Evolutionary conservation across 345 rosid species (phyloP).

Genomic region (Lepidium didymum): DNA sequence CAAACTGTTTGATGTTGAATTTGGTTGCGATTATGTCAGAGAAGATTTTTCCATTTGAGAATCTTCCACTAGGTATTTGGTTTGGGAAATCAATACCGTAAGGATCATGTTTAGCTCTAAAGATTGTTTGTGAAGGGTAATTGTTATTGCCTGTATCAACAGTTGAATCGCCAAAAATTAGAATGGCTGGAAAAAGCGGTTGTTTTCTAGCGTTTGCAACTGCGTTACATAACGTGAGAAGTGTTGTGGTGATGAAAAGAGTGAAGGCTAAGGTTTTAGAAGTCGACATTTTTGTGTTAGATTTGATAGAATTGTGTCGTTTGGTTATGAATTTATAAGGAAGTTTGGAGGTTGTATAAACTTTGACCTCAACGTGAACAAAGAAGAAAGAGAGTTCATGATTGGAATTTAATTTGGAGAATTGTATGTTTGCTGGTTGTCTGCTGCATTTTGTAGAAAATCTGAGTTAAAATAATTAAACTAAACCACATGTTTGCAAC

Average conservation of each 20-base stretch:
- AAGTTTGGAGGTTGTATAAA: no score
- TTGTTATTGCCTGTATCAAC: slow-evolving; percentile 2
- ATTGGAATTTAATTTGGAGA: no score
- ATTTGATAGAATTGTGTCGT: no score
- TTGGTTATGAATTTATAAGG: neutral
- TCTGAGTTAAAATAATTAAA: no score
- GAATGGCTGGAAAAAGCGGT: neutral
- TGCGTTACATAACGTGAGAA: neutral
- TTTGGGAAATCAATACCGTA: neutral
- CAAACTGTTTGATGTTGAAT: slow-evolving; percentile 1
- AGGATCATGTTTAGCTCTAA: neutral
- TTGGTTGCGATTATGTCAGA: neutral
- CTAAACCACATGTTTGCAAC: no score
- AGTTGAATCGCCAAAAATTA: slow-evolving; percentile 4
- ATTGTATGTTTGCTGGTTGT: no score
- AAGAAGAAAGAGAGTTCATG: no score
- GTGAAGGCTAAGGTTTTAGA: neutral
- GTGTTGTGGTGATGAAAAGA: neutral
- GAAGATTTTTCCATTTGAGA: neutral
- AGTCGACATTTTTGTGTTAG: neutral
- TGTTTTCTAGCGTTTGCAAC: neutral
- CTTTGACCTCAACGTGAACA: no score
- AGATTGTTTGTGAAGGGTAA: neutral
- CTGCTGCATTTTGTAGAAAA: no score
- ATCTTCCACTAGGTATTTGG: neutral